Base-by-base conservation (phyloP, 345 rosid species). In the Eucalyptus coolabah region DNA sequence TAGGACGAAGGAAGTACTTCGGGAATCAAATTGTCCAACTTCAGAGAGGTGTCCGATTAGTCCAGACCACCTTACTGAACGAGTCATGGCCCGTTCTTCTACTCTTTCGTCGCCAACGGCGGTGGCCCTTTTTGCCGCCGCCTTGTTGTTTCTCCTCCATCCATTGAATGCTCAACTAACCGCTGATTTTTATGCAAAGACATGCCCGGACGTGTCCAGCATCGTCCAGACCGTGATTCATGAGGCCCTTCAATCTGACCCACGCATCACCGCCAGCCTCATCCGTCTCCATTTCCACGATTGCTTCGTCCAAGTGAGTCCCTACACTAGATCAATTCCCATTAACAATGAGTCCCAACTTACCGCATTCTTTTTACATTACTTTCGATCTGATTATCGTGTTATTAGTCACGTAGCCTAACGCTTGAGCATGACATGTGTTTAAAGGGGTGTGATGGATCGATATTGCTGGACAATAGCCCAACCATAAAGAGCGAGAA, bases 251-350 rank as follows among this genome's bases (percentile, higher is more conserved):
- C 93, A 92, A 40, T 91, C 92, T 9, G 99, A 96, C 86, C 18
- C 93, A 21, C 94, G 97, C 83, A 94, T 96, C n/a, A 94, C 92
- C 13, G 99, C 97, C 69, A 97, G 96, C 90, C 97, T 97, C 26
- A 91, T 93, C 89, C 96, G 99, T 28, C 96, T 97, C 90, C 98
- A 96, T 89, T 96, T 97, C 91, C 98, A 97, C 67, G 99, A 97
- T 87, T 97, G 99, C 89, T 97, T 97, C 67, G 98, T 96, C 49
- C 34, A 97, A 77, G 99, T 96, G 93, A 88, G 86, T 23, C 32
- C 47, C 42, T 63, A 30, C 14, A 28, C 4, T 63, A 3, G 69
- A 60, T 60, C 69, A 63, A 63, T 28, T 28, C 69, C 69, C 16
- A 7, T 30, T 63, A 6, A 28, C 69, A 60, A 56, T 9, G 12